These are phyloP conservation scores for Tylopilus sp. DNA, from an alignment of 768 basidiomycete genomes.

Conservation along the genomic window DNA sequence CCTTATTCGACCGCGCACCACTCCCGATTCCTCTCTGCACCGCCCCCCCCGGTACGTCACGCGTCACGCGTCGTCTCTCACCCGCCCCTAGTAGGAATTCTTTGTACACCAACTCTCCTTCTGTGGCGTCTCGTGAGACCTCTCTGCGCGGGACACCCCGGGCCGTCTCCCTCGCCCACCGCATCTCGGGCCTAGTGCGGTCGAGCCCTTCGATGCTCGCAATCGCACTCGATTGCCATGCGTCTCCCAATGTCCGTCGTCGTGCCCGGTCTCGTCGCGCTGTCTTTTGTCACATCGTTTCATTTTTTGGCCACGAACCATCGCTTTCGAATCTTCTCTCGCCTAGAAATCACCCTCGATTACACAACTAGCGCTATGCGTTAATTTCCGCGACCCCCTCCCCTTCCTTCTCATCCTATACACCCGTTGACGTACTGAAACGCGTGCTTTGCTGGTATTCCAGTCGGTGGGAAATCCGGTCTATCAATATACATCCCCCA, in stretches of 20 bases:
- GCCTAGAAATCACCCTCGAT: constrained; percentile 16
- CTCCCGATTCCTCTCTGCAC: too few species aligned
- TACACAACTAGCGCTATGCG: constrained; percentile 4
- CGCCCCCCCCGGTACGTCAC: too few species aligned
- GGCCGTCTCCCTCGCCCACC: not conserved
- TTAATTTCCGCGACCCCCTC: constrained; percentile 24
- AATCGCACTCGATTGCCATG: not conserved
- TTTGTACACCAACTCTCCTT: not conserved
- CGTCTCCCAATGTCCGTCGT: not conserved
- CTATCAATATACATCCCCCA: constrained; percentile 1
- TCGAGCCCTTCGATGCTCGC: not conserved
- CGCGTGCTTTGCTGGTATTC: constrained; percentile 9
- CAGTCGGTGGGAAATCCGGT: constrained; percentile 4
- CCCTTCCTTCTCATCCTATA: not conserved
- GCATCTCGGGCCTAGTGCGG: not conserved
- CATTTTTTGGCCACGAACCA: not conserved
- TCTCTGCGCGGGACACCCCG: not conserved
- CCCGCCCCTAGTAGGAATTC: too few species aligned
- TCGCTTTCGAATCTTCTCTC: constrained; percentile 6
- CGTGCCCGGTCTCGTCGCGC: not conserved
- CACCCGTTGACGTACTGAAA: not conserved
- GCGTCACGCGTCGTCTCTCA: too few species aligned
- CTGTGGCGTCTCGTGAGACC: constrained; percentile 10
- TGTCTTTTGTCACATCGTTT: not conserved
- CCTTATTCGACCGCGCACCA: too few species aligned